Percentiles rank a stretch among this genome's conserved stretches.
phyloP scores from a whole-genome alignment of 257 asterid species.

The Handroanthus guayacan region DNA sequence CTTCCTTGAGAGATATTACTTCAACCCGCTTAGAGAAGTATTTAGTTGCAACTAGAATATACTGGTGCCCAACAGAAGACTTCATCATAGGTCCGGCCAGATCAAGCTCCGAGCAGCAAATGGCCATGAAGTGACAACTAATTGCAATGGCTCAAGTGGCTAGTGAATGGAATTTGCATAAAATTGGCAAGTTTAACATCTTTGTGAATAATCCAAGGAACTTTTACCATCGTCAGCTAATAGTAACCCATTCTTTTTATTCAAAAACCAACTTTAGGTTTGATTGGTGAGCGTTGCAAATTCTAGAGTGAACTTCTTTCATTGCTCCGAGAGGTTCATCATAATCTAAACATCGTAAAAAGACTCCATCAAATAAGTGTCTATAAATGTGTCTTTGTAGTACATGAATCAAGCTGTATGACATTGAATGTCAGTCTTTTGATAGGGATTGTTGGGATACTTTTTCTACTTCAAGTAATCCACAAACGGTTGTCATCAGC shows the following conservation, averaged over 20 bases:
- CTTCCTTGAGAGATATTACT: not conserved
- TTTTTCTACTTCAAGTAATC: not conserved
- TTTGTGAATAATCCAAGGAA: not conserved
- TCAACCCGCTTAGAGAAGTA: not conserved
- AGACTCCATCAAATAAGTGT: not conserved
- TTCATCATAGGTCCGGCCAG: not conserved
- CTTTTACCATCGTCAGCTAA: not conserved
- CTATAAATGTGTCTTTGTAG: not conserved
- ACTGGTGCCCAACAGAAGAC: not conserved
- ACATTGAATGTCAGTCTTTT: not conserved
- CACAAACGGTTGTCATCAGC: not conserved
- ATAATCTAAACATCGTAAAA: no score
- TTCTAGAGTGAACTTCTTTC: no score
- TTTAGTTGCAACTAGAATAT: not conserved
- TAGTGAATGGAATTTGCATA: no score
- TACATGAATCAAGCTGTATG: not conserved
- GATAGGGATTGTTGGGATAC: not conserved
- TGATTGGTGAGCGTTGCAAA: not conserved
- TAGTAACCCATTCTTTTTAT: not conserved
- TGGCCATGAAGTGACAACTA: not conserved
- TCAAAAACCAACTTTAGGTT: not conserved
- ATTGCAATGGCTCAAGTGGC: no score
- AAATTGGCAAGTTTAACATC: not conserved
- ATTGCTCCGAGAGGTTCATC: no score
- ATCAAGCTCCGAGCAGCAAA: not conserved